These are phyloP conservation scores for Podospora tetraspora DNA, from an alignment of 495 filamentous ascomycete species.

Conservation along the genomic window DNA sequence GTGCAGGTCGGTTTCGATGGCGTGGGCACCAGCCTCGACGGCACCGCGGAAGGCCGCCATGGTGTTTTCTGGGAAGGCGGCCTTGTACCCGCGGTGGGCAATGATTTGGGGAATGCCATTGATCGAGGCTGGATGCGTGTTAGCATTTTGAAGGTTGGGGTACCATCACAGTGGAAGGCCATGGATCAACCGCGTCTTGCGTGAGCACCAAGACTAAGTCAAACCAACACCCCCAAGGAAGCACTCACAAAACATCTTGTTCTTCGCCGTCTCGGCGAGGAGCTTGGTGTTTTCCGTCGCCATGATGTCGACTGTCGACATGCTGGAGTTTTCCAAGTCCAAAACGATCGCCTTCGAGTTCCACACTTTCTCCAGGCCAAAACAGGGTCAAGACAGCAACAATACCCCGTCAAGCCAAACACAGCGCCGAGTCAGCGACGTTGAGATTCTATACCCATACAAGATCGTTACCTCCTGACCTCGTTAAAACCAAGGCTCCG, in stretches of 20 bases:
- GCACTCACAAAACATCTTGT: neutral
- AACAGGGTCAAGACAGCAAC: constrained; percentile 2
- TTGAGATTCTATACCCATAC: neutral
- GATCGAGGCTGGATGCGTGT: constrained; percentile 3
- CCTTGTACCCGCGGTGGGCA: constrained; percentile 81
- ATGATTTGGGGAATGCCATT: constrained; percentile 62
- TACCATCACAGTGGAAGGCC: neutral
- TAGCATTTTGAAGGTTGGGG: neutral
- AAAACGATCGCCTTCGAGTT: neutral
- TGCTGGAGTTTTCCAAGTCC: neutral
- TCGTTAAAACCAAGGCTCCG: neutral
- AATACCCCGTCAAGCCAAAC: neutral
- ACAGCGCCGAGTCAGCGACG: neutral
- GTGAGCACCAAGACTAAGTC: neutral
- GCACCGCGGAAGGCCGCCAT: constrained; percentile 72
- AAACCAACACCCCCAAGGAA: neutral
- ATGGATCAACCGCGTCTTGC: neutral
- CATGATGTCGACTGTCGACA: constrained; percentile 1
- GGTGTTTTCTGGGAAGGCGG: constrained; percentile 77
- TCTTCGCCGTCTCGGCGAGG: neutral
- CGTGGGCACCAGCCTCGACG: constrained; percentile 66
- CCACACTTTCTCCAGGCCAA: neutral
- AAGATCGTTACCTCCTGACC: neutral
- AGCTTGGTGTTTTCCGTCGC: constrained; percentile 10
- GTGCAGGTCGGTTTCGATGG: constrained; percentile 84